Base-by-base conservation (phyloP, 768 basidiomycete genomes). In the Boletellus emodensis region DNA sequence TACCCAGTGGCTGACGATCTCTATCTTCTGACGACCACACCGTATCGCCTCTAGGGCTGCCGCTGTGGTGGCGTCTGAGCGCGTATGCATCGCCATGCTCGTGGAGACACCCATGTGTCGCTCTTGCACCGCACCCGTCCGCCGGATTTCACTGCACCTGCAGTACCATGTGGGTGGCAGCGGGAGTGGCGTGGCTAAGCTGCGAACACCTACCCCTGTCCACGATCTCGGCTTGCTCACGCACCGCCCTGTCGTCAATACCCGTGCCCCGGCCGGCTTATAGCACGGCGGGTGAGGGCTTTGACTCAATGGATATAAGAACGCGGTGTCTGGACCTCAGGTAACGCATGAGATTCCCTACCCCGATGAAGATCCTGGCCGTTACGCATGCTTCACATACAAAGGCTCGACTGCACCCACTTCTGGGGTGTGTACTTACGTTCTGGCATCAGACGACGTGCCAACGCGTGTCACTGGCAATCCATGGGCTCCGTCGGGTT, bases 81-180 rank as follows among this genome's bases (percentile, higher is more conserved):
- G 81, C 6, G 74, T 78, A 38, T 73, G 79, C 38, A 81, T 85
- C 18, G 81, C 83, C 6, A 68, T 73, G 20, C 67, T 84, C 56
- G 76, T 78, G 1, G 82, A 85, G 63, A 81, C 78, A 4, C 87
- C 11, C 61, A 84, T 45, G 86, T 84, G 0, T 85, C 87, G 5
- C 85, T 88, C 59, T 87, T 26, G 24, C 24, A 26, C 24, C 24
- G 24, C 24, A 26, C 24, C 24, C 24, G 84, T 66, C 85, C 86
- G 2, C 60, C 85, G 2, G 84, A 84, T 0, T 87, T 85, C 0
- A 79, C 89, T 28, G 83, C 85, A 0, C 74, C 87, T 20, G 87
- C 24, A 26, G 20, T 7, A 26, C 24, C 24, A 26, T 85, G 18
- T 83, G 81, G 58, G 76, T 87, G 38, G 82, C 86, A 47, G 75